phyloP scores from a whole-genome alignment of 2,329 filamentous ascomycete species.

The Fusarium chlamydosporum region DNA sequence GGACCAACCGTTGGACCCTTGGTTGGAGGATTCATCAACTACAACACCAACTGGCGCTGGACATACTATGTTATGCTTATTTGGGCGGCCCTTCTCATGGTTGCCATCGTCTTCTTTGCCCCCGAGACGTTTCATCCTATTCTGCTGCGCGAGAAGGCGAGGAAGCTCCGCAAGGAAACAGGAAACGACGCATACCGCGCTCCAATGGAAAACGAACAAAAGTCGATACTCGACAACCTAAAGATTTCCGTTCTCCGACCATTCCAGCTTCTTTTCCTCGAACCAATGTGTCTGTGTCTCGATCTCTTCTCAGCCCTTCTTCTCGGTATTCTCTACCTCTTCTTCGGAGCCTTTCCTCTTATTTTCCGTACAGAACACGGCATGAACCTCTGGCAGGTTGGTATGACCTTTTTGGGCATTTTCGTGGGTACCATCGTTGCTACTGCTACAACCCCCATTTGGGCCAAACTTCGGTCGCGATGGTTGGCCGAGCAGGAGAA shows the following conservation, averaged over 20 bases:
- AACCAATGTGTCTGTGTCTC: slow-evolving; percentile 84
- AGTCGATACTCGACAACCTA: not conserved
- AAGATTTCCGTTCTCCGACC: slow-evolving; percentile 69
- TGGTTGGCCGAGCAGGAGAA: slow-evolving; percentile 18
- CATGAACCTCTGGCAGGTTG: slow-evolving; percentile 75
- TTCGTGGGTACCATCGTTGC: slow-evolving; percentile 22
- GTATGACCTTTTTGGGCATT: slow-evolving; percentile 36
- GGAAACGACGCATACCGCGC: slow-evolving; percentile 20
- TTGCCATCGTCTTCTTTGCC: slow-evolving; percentile 29
- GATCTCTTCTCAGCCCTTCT: slow-evolving; percentile 85
- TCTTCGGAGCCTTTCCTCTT: slow-evolving; percentile 86
- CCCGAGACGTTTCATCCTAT: slow-evolving; percentile 46
- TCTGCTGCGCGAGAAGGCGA: slow-evolving; percentile 25
- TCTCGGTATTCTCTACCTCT: slow-evolving; percentile 85
- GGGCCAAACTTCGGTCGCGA: slow-evolving; percentile 22
- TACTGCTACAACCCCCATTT: slow-evolving; percentile 26
- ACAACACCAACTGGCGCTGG: slow-evolving; percentile 39
- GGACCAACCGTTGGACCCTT: slow-evolving; percentile 41
- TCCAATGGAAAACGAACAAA: slow-evolving; percentile 15
- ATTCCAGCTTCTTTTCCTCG: slow-evolving; percentile 79
- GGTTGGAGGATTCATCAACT: slow-evolving; percentile 43
- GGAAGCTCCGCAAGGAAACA: slow-evolving; percentile 30
- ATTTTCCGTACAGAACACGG: slow-evolving; percentile 80
- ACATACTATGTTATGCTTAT: slow-evolving; percentile 45
- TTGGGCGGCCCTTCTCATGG: slow-evolving; percentile 29